phyloP scores from a whole-genome alignment of 163 green algal species.

The Prototheca wickerhamii region DNA sequence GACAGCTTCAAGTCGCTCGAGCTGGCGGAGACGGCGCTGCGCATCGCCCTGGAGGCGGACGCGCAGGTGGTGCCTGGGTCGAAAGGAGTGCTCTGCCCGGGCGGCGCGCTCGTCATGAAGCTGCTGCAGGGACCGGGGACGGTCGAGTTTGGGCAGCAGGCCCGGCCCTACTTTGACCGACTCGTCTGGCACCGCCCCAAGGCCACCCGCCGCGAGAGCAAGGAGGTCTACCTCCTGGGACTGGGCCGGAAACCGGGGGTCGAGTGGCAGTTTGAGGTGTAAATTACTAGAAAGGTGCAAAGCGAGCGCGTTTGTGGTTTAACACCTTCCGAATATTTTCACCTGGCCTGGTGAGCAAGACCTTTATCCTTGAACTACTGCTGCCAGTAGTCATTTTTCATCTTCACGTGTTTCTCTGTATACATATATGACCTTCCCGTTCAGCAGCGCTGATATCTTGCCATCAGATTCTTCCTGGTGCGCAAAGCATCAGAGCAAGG shows the following conservation, averaged over 20 bases:
- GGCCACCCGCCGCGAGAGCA: conserved; percentile 53
- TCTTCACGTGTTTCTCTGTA: too few species aligned
- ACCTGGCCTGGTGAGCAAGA: too few species aligned
- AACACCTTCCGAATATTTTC: too few species aligned
- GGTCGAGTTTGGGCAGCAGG: conserved; percentile 54
- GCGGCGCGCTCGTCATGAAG: conserved; percentile 76
- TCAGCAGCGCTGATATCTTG: too few species aligned
- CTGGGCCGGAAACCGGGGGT: conserved; percentile 37
- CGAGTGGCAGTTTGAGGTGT: too few species aligned
- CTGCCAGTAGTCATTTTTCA: too few species aligned
- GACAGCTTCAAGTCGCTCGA: conserved; percentile 70
- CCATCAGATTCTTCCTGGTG: too few species aligned
- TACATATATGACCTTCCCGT: too few species aligned
- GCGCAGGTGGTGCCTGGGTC: conserved; percentile 3
- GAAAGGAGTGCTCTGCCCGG: conserved; percentile 49
- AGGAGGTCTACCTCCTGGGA: conserved; percentile 71
- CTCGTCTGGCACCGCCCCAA: conserved; percentile 41
- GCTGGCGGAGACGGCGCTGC: conserved; percentile 53
- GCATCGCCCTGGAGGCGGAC: conserved; percentile 50
- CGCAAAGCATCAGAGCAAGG: too few species aligned
- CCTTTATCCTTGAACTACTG: too few species aligned
- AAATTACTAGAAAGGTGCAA: too few species aligned
- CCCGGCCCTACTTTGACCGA: conserved; percentile 59
- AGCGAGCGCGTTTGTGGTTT: too few species aligned
- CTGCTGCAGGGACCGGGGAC: conserved; percentile 59